phyloP scores from a whole-genome alignment of 108 stramenopile genomes.

The Cyclotella kingstonii region DNA sequence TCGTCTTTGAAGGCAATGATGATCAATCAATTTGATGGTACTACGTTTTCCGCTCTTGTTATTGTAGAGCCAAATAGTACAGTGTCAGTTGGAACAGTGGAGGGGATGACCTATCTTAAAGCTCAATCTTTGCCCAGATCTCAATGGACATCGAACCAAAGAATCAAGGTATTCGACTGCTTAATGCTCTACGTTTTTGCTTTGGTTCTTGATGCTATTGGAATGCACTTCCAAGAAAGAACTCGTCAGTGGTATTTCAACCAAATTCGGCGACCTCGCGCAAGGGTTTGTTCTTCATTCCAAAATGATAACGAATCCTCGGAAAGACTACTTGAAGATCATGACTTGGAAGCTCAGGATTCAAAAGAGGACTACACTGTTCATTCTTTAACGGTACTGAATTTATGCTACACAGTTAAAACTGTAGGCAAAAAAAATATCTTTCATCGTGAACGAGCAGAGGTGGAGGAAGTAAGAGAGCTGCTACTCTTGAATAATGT shows the following conservation, averaged over 20 bases:
- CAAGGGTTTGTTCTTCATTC: constrained; percentile 11
- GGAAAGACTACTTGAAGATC: neutral
- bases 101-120: constrained; percentile 16
- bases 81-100: constrained; percentile 19
- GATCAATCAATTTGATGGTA: constrained; percentile 4
- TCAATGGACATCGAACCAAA: constrained; percentile 14
- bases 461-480: neutral
- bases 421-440: constrained; percentile 8
- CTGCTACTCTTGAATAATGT: constrained; percentile 7
- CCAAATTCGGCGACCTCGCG: constrained; percentile 35
- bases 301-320: too few relatives aligned
- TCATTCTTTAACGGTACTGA: constrained; percentile 10
- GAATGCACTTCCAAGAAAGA: constrained; percentile 24
- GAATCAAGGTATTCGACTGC: constrained; percentile 37
- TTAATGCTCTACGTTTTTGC: constrained; percentile 45
- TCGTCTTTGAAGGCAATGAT: constrained; percentile 11
- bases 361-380: neutral
- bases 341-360: constrained; percentile 17
- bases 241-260: constrained; percentile 30
- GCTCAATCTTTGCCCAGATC: constrained; percentile 12
- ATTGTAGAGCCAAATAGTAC: constrained; percentile 10
- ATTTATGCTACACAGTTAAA: constrained; percentile 22
- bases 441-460: constrained; percentile 10
- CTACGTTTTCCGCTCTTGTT: constrained; percentile 8
- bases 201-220: constrained; percentile 25